Percentiles rank a stretch among this genome's conserved stretches.
Conservation (phyloP, 2,329 filamentous ascomycete genomes). For the Zymoseptoria passerinii region DNA sequence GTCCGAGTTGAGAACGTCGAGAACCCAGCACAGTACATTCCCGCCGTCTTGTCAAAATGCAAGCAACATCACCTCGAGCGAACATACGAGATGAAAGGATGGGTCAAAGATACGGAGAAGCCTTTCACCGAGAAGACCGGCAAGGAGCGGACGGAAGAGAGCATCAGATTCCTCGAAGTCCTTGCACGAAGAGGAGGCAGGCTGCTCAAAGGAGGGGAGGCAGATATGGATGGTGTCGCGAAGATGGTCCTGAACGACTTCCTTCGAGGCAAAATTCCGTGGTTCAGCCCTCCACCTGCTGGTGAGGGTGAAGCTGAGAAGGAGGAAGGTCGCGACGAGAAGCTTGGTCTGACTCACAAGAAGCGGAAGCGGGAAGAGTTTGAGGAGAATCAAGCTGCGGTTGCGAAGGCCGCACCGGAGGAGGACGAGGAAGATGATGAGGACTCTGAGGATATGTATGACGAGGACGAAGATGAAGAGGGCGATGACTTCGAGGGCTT, state of each 20-base stretch:
- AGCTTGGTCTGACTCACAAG: constrained; percentile 72
- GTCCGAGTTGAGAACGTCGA: constrained; percentile 94
- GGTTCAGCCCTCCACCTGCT: constrained; percentile 76
- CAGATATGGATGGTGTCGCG: constrained; percentile 87
- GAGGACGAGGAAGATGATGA: constrained; percentile 33
- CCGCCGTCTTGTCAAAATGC: constrained; percentile 68
- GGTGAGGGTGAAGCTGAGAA: constrained; percentile 38
- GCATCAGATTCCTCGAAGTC: constrained; percentile 76
- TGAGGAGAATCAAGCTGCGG: constrained; percentile 23
- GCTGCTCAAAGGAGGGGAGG: constrained; percentile 83
- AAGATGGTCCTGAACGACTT: constrained; percentile 98
- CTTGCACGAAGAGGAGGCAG: constrained; percentile 81
- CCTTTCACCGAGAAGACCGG: constrained; percentile 21
- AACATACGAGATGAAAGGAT: constrained; percentile 81
- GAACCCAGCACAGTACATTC: constrained; percentile 91
- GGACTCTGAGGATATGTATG: constrained; percentile 1
- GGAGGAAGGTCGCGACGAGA: constrained; percentile 61
- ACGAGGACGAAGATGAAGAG: constrained; percentile 22
- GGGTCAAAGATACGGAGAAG: constrained; percentile 30
- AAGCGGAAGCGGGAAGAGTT: constrained; percentile 57
- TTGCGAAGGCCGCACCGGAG: constrained; percentile 43
- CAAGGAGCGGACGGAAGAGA: constrained; percentile 42
- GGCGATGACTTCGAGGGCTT: constrained; percentile 23
- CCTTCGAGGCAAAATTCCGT: constrained; percentile 86
- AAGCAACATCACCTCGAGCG: constrained; percentile 83